Percentiles rank a stretch among this genome's conserved stretches.
These are phyloP conservation scores for Williopsis jadinii DNA, from an alignment of 1,139 yeast genomes.

Conservation along the genomic window DNA sequence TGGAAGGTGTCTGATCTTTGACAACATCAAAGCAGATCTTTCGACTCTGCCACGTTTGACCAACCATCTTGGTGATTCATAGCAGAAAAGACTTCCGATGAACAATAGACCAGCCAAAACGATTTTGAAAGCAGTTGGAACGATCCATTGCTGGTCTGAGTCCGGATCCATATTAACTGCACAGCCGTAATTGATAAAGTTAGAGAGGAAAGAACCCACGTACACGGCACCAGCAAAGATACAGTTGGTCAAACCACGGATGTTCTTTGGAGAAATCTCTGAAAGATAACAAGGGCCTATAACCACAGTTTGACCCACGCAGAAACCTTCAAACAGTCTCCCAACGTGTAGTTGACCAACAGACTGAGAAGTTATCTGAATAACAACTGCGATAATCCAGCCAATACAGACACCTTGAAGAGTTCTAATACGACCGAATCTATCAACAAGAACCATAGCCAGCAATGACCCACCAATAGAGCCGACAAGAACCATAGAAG, in stretches of 20 bases:
- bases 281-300: constrained; percentile 54
- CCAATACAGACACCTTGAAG: constrained; percentile 35
- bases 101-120: constrained; percentile 43
- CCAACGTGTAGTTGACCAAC: constrained; percentile 38
- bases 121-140: constrained; percentile 40
- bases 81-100: constrained; percentile 41
- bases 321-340: constrained; percentile 47
- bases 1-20: constrained; percentile 35
- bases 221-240: constrained; percentile 25
- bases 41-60: constrained; percentile 60
- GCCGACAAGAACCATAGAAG: constrained; percentile 58
- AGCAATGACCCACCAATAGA: constrained; percentile 50
- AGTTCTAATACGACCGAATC: constrained; percentile 48
- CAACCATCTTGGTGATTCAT: constrained; percentile 62
- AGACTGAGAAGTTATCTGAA: constrained; percentile 33
- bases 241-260: constrained; percentile 42
- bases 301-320: constrained; percentile 53
- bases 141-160: constrained; percentile 16
- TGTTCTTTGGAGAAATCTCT: constrained; percentile 45
- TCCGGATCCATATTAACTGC: constrained; percentile 35
- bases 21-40: constrained; percentile 32
- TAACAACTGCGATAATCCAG: constrained; percentile 28
- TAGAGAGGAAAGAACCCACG: constrained; percentile 43
- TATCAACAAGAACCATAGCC: constrained; percentile 45
- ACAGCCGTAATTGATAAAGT: constrained; percentile 42